Evolutionary conservation across 768 basidiomycete genomes (phyloP).

Genomic region (Leccinellum rugosiceps): DNA sequence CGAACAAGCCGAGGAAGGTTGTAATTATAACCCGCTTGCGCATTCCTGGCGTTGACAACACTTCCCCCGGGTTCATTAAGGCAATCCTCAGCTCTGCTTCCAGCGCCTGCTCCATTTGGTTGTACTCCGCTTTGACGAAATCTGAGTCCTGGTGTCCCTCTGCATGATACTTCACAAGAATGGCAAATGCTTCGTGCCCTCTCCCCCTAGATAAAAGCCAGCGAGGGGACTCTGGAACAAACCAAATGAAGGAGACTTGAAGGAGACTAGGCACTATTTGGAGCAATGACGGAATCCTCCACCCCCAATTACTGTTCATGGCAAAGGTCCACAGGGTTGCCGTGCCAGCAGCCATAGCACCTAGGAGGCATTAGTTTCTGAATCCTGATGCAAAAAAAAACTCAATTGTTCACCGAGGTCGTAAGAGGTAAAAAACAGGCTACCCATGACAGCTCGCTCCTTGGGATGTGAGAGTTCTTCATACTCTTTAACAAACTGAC

Average conservation of each 20-base stretch:
- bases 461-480: slow-evolving; percentile 11
- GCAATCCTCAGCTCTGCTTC: neutral
- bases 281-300: slow-evolving; percentile 59
- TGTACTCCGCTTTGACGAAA: neutral
- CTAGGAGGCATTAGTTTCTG: neutral
- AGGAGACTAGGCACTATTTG: slow-evolving; percentile 51
- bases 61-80: neutral
- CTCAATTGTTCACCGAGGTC: neutral
- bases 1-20: slow-evolving; percentile 6
- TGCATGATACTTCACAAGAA: slow-evolving; percentile 57
- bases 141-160: slow-evolving; percentile 32
- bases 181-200: slow-evolving; percentile 41
- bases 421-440: neutral
- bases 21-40: slow-evolving; percentile 7
- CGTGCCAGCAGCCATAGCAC: slow-evolving; percentile 39
- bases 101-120: neutral
- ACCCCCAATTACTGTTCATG: slow-evolving; percentile 56
- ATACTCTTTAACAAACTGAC: neutral
- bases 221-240: slow-evolving; percentile 61
- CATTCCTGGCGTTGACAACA: slow-evolving; percentile 5
- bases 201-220: slow-evolving; percentile 61
- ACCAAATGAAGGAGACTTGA: slow-evolving; percentile 53
- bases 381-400: neutral
- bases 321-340: slow-evolving; percentile 60
- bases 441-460: neutral